Base-by-base conservation (phyloP, 306 rosid genomes). In the Malus sieversii region DNA sequence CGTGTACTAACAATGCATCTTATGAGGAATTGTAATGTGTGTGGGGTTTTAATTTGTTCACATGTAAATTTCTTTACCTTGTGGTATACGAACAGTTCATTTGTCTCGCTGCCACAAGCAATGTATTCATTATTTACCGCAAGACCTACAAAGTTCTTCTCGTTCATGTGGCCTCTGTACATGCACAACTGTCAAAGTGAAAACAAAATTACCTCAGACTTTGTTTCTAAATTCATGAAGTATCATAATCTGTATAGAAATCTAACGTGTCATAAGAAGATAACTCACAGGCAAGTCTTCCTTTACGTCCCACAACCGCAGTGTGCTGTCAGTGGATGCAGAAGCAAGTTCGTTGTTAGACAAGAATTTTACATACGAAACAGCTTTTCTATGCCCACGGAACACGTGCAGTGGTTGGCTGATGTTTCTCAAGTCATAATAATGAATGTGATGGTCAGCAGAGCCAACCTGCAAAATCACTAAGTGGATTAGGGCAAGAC, bases 61-160 rank as follows among this genome's bases (percentile, higher is more conserved):
- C n/a, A 32, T 32, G 9, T 53, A 11, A 27, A 27, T 68, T 76
- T 63, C 67, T 83, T 77, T 65, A 95, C 99, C 97, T 95, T 95
- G 69, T 95, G 99, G 87, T 95, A 95, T 57, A 92, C 96, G 76
- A 84, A 92, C 52, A 92, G 93, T 84, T 95, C 97, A 38, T 95
- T 92, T 72, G 97, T 85, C 86, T 95, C 99, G 67, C 99, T 95
- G 77, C 99, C 97, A 53, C 99, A 95, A 63, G 97, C 92, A 79
- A 95, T 84, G 82, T 89, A 90, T 66, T 92, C 97, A 19, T 87
- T 89, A 58, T 80, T 89, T 38, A 86, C 99, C 1, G 97, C 77
- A 19, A 95, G 93, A 27, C 99, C 99, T 30, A 95, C 97, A 71
- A 95, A 95, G 64, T 95, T 95, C 83, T 90, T 92, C 88, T 92